Base-by-base conservation (phyloP, 2,329 filamentous ascomycete species). In the Tetracladium maxilliforme region DNA sequence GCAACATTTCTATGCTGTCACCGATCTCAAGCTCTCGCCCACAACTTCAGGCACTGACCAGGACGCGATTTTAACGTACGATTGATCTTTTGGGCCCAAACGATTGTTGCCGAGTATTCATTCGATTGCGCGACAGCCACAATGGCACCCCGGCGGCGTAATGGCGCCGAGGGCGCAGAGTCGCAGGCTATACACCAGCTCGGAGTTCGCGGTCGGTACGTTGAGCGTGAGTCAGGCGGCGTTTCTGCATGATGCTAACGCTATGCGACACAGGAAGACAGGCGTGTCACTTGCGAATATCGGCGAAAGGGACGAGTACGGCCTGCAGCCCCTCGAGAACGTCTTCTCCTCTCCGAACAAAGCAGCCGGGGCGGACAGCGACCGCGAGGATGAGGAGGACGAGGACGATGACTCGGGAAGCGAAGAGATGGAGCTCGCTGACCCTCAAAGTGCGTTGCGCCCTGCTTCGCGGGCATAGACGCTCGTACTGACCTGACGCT, bases 271-370 rank as follows among this genome's bases (percentile, higher is more conserved):
- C 38, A 94, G 87, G 39, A 92, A 92, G 64, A 98, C 90, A 1
- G 90, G 90, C 22, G 67, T 92, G 14, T 78, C 72, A 2, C 52
- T 95, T 16, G 70, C 72, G 41, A 82, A 93, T 42, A 71, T 61
- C 28, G 82, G 82, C 26, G 60, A 74, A 32, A 78, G 83, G 53
- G 87, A 95, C 52, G 84, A 92, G 47, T 63, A 93, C 61, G 90
- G 87, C 49, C 73, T 98, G 58, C 83, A 94, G 47, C 77, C 81
- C 18, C 66, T 93, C 30, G 80, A 87, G 18, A 70, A 71, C 37
- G 70, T 95, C 36, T 93, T 93, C 50, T 94, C 86, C 7, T 93
- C 86, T 12, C 84, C 86, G n/a, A n/a, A 9, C 18, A 19, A 11
- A 19, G 18, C 44, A 52, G 44, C 41, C 41, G 52, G 39, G 9